Base-by-base conservation (phyloP, 352 stramenopile genomes). In the Globisporangium paroecandrum region DNA sequence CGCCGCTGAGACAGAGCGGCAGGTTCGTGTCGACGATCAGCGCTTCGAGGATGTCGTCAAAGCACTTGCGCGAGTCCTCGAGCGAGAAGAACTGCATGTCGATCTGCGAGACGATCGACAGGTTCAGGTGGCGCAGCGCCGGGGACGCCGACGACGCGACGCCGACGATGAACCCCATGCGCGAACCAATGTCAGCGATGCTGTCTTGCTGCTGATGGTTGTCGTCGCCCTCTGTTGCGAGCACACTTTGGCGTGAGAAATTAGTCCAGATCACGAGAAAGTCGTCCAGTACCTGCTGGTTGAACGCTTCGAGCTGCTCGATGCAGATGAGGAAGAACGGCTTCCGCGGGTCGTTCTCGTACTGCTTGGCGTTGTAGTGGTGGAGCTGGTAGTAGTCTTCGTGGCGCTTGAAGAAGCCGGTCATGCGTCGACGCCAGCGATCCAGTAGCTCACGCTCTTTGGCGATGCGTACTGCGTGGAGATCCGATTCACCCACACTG, bases 81-180 rank as follows among this genome's bases (percentile, higher is more conserved):
- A 94, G 72, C 18, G 77, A 77, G 64, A 93, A 94, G 43, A 94
- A 93, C 64, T 93, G 81, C 57, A 93, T 68, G 53, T 93, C 83
- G 5, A 96, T 60, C 3, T 73, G 66, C 18, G 77, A 78, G 0
- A 78, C 79, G 6, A 91, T 69, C 8, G 74, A 76, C 12, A 89
- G 43, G n/a, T 87, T 77, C 8, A 95, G 69, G n/a, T 81, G 79
- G 18, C 84, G 80, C 7, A 94, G 73, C 3, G 83, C 80, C 20
- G 81, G 88, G 0, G 85, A 94, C 5, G 84, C 82, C 0, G 78
- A 76, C 0, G 87, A 89, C 22, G 84, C 82, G 6, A 94, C 79
- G 12, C 88, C 88, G 54, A 94, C 65, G 1, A 94, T 76, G 22
- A 93, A 81, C 0, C 85, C 87, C 8, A 94, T 47, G 2, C 72